phyloP scores from a whole-genome alignment of 2,329 filamentous ascomycete genomes.

The Aspergillus sp. region DNA sequence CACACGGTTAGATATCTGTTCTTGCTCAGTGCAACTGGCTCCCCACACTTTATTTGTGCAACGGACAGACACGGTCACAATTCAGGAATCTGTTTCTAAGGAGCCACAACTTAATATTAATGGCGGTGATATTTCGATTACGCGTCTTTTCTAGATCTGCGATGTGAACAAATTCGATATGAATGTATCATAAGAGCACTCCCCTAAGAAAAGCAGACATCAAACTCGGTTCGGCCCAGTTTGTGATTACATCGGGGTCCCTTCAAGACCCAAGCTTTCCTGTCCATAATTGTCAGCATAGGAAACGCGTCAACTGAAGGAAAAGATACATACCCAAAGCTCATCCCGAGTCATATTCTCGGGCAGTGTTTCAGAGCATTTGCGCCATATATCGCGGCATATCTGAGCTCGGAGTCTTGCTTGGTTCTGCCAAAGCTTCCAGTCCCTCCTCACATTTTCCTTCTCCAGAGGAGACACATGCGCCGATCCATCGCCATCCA shows the following conservation, averaged over 20 bases:
- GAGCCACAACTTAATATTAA: neutral
- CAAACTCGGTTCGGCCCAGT: constrained; percentile 8
- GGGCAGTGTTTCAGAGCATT: constrained; percentile 49
- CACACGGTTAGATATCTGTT: neutral
- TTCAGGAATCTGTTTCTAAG: neutral
- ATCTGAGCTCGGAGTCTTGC: constrained; percentile 49
- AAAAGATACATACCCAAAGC: constrained; percentile 45
- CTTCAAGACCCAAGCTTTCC: constrained; percentile 42
- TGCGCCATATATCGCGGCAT: constrained; percentile 51
- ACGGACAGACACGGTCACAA: neutral
- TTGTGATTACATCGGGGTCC: constrained; percentile 17
- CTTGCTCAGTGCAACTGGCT: neutral
- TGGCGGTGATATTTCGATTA: neutral
- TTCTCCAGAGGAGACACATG: constrained; percentile 52
- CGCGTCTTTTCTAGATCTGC: neutral
- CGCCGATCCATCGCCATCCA: constrained; percentile 40
- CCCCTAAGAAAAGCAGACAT: neutral
- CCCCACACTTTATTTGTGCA: neutral
- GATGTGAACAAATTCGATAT: neutral
- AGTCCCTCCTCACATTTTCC: constrained; percentile 47
- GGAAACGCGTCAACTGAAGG: neutral
- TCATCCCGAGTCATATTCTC: constrained; percentile 50
- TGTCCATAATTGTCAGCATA: constrained; percentile 13
- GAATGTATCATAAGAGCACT: neutral
- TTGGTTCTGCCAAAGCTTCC: constrained; percentile 45